Base-by-base conservation (phyloP, 2,329 filamentous ascomycete genomes). In the Didymella sp. region DNA sequence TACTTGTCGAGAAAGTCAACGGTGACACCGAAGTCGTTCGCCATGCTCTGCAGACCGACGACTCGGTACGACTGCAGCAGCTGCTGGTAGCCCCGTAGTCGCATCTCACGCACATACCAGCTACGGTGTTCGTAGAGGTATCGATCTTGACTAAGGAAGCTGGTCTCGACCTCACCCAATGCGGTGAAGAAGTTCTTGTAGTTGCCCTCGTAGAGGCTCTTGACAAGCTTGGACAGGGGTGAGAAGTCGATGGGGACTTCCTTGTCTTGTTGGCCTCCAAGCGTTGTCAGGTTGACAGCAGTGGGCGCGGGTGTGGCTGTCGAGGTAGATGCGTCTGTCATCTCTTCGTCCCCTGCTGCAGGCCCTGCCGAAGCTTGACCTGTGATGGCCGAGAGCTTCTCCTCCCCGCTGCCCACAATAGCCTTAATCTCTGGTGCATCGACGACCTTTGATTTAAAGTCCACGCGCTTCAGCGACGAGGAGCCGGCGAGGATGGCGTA, bases 91-190 rank as follows among this genome's bases (percentile, higher is more conserved):
- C 92, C 94, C 57, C 94, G 89, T 64, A 98, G 86, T 56, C 95
- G 89, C 95, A 99, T 99, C 84, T 99, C 95, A 48, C 95, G 90
- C 68, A 99, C 94, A 76, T 95, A 98, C 94, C 95, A 99, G 72
- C 87, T 88, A 77, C 91, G 91, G 82, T 99, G 95, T 83, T 99
- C 95, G 73, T 92, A 89, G 55, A 99, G 85, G 79, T 98, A 96
- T 57, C 95, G 90, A 75, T 99, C 95, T 75, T 95, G 91, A 66
- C 88, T 92, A 64, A 99, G 83, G 83, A 99, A 99, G 70, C 89
- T 88, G 78, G 96, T 92, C 81, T 99, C 95, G 1, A 98, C 95
- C 11, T 88, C 85, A 21, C 91, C 93, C 25, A 99, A 84, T 5
- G 93, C 91, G 66, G 88, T 85, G 82, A 99, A 99, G 82, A 98